A percentile compares a stretch with the other conserved stretches of the same genome.
Evolutionary conservation across 306 rosid species (phyloP).

Genomic region (Cyamopsis tetragonoloba): DNA sequence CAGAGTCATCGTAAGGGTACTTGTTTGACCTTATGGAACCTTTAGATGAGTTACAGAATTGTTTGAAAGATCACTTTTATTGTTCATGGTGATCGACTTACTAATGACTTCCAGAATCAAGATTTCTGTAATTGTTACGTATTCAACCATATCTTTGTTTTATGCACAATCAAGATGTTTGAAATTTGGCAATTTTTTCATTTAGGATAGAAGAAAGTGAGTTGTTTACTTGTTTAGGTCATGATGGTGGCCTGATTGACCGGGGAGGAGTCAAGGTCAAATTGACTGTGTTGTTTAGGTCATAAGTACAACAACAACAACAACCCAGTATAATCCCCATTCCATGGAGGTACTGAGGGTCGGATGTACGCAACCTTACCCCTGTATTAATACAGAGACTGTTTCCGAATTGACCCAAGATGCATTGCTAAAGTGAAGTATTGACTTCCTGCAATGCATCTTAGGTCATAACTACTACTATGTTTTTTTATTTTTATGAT

Average conservation of each 20-base stretch:
- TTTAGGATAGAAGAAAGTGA: neutral
- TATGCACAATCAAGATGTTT: neutral
- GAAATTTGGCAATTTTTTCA: neutral
- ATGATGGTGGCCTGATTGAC: neutral
- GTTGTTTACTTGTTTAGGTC: too few relatives aligned
- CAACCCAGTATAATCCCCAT: too few relatives aligned
- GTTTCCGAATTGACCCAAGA: too few relatives aligned
- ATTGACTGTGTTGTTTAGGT: too few relatives aligned
- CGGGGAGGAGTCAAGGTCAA: neutral
- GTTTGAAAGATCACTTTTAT: neutral
- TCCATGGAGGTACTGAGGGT: too few relatives aligned
- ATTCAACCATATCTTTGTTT: neutral
- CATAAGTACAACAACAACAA: too few relatives aligned
- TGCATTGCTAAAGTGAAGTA: too few relatives aligned
- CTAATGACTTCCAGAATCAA: neutral
- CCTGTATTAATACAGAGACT: too few relatives aligned
- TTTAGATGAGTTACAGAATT: neutral
- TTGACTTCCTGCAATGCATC: too few relatives aligned
- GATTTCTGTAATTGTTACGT: neutral
- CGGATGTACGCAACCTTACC: too few relatives aligned
- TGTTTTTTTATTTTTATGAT: too few relatives aligned
- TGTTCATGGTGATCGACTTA: neutral
- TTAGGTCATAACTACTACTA: too few relatives aligned
- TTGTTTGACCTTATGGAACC: neutral
- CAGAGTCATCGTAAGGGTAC: neutral